Evolutionary conservation across 371 early-diverging fungal genomes (phyloP).

Genomic region (Syncephalastrum contaminatum): DNA sequence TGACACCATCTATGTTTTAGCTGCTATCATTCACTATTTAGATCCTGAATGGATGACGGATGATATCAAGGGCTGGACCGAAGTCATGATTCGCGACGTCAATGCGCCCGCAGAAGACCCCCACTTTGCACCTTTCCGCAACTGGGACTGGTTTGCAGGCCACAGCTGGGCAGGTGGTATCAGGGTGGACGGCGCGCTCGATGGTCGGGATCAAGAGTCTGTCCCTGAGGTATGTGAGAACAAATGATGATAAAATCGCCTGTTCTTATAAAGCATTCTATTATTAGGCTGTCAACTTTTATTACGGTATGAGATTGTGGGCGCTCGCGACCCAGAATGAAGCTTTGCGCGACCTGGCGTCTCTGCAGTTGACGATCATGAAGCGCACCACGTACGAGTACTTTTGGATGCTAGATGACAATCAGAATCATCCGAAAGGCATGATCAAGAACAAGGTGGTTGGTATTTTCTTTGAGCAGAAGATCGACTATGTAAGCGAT

Average conservation of each 20-base stretch:
- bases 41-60: conserved; percentile 53
- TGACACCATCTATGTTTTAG: conserved; percentile 19
- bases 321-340: conserved; percentile 45
- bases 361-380: conserved; percentile 55
- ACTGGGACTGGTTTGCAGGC: conserved; percentile 76
- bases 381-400: conserved; percentile 65
- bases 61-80: conserved; percentile 34
- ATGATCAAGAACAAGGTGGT: conserved; percentile 65
- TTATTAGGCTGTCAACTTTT: conserved; percentile 64
- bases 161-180: conserved; percentile 84
- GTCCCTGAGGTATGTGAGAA: conserved; percentile 56
- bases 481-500: conserved; percentile 64
- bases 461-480: conserved; percentile 74
- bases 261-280: too few relatives aligned
- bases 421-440: conserved; percentile 42
- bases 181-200: conserved; percentile 57
- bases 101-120: conserved; percentile 59
- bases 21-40: conserved; percentile 65
- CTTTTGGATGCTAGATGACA: conserved; percentile 59
- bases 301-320: conserved; percentile 71
- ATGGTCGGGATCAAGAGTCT: conserved; percentile 77
- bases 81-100: conserved; percentile 66
- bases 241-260: background rate
- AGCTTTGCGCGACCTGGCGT: conserved; percentile 36
- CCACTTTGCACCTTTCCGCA: conserved; percentile 65